phyloP scores from a whole-genome alignment of 1,284 basidiomycete species.

The Papiliotrema fonsecae region DNA sequence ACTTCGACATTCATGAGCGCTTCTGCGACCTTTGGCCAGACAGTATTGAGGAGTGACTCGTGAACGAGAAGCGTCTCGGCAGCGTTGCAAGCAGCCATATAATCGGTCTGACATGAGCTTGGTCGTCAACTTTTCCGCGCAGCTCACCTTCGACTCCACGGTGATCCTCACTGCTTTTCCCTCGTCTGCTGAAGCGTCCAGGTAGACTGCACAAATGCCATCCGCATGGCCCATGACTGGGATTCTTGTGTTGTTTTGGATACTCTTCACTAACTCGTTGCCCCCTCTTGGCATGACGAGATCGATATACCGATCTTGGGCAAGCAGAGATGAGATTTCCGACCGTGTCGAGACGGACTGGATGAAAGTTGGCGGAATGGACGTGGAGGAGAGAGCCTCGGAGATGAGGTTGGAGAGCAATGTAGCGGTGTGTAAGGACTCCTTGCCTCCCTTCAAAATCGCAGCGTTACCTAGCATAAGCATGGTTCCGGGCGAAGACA shows the following conservation, averaged over 20 bases:
- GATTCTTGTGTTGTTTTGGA: constrained; percentile 86
- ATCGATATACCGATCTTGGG: constrained; percentile 88
- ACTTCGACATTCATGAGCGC: constrained; percentile 69
- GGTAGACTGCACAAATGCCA: constrained; percentile 82
- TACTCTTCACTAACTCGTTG: constrained; percentile 80
- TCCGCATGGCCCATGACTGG: constrained; percentile 99
- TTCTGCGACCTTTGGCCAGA: constrained; percentile 76
- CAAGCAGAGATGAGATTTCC: constrained; percentile 80
- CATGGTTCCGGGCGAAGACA: not conserved
- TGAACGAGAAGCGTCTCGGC: constrained; percentile 88
- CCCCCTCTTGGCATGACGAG: constrained; percentile 95
- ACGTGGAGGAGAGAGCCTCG: constrained; percentile 65
- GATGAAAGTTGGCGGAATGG: constrained; percentile 73
- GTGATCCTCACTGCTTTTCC: constrained; percentile 76
- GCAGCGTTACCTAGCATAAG: constrained; percentile 72
- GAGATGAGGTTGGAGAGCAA: constrained; percentile 76
- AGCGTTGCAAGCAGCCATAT: constrained; percentile 94
- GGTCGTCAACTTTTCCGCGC: not conserved
- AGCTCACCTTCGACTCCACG: constrained; percentile 81
- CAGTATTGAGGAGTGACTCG: constrained; percentile 58
- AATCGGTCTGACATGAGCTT: constrained; percentile 63
- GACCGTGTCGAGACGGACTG: constrained; percentile 90
- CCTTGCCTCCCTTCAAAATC: constrained; percentile 95
- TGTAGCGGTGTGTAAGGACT: constrained; percentile 72
- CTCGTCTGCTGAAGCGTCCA: constrained; percentile 75